These are phyloP conservation scores for Euphorbia neoarborescens DNA, from an alignment of 441 rosid genomes.

Conservation along the genomic window DNA sequence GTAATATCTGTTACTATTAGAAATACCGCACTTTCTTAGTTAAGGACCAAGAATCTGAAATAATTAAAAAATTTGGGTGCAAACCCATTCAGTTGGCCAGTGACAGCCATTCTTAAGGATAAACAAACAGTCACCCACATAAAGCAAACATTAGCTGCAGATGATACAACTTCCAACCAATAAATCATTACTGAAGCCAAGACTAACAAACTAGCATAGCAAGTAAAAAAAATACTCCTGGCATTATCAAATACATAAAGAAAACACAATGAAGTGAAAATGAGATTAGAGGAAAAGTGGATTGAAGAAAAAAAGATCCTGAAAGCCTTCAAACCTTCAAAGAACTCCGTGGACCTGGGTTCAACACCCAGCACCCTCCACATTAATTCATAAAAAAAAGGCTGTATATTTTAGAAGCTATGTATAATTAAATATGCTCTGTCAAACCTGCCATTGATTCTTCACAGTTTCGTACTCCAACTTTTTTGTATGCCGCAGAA, in stretches of 20 bases:
- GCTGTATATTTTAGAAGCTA: not conserved
- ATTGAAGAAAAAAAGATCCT: slow-evolving; percentile 1
- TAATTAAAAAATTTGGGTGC: not conserved
- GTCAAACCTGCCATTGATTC: slow-evolving; percentile 83
- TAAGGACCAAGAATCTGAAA: not conserved
- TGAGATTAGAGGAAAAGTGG: not conserved
- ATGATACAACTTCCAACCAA: not conserved
- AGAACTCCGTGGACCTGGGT: too few relatives aligned
- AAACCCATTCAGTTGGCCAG: not conserved
- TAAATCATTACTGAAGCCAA: not conserved
- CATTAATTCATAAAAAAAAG: too few relatives aligned
- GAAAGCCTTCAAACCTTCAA: not conserved
- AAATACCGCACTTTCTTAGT: not conserved
- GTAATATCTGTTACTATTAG: not conserved
- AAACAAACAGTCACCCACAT: not conserved
- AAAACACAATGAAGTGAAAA: not conserved
- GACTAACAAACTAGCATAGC: not conserved
- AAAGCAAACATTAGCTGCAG: not conserved
- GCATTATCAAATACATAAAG: not conserved
- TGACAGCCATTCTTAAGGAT: not conserved
- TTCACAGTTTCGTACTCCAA: slow-evolving; percentile 68
- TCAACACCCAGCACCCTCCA: too few relatives aligned
- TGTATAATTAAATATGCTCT: not conserved
- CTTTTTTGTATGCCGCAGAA: slow-evolving; percentile 46
- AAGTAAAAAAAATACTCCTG: not conserved